phyloP scores from a whole-genome alignment of 371 early-diverging fungal species.

The Syncephalastrum monosporum region DNA sequence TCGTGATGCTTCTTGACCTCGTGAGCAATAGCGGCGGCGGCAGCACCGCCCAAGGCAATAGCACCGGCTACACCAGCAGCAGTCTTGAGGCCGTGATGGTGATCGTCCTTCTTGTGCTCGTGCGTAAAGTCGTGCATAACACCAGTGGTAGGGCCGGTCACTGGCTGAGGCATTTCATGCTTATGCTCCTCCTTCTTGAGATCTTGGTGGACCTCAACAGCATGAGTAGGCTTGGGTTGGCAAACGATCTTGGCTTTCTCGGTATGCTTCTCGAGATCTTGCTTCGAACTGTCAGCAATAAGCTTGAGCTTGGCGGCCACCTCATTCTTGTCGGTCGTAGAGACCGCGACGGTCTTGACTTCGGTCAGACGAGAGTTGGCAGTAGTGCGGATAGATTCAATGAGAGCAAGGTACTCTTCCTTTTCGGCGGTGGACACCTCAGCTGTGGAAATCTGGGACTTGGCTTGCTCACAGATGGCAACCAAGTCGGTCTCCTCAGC shows the following conservation, averaged over 20 bases:
- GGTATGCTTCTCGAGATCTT: neutral
- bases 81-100: slow-evolving; percentile 5
- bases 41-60: no score
- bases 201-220: slow-evolving; percentile 14
- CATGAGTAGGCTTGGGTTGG: slow-evolving; percentile 15
- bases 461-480: slow-evolving; percentile 5
- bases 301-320: slow-evolving; percentile 4
- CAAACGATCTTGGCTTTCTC: neutral
- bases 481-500: slow-evolving; percentile 21
- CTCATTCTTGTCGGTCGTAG: neutral
- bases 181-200: neutral
- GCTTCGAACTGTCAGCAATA: slow-evolving; percentile 4
- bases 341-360: slow-evolving; percentile 1
- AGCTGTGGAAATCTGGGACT: slow-evolving; percentile 1
- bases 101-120: slow-evolving; percentile 1
- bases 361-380: slow-evolving; percentile 2
- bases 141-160: no score
- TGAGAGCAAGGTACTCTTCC: slow-evolving; percentile 3
- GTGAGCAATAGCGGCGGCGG: no score
- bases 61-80: slow-evolving; percentile 2
- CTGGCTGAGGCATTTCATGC: neutral
- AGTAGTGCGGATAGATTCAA: slow-evolving; percentile 2
- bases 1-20: no score
- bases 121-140: no score
- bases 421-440: neutral